phyloP scores from a whole-genome alignment of 169 alveolate species.

The Besnoitia besnoiti region DNA sequence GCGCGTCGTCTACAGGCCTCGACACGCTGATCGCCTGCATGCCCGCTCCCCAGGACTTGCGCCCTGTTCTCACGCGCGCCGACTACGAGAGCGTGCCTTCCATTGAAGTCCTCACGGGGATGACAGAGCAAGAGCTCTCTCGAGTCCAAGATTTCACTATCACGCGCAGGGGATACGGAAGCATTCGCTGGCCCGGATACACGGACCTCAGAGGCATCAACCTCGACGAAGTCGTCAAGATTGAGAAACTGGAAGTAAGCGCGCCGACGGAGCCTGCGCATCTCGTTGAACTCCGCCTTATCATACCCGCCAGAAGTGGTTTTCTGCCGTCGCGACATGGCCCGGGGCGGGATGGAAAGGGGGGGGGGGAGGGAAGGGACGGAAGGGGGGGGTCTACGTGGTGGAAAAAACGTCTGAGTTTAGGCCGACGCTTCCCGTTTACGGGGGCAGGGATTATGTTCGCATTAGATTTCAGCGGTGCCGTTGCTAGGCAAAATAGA shows the following conservation, averaged over 20 bases:
- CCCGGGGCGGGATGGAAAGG: no score
- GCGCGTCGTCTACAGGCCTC: slow-evolving; percentile 30
- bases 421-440: no score
- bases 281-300: no score
- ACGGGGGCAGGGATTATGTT: no score
- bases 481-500: no score
- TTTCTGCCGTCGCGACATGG: no score
- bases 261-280: no score
- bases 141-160: slow-evolving; percentile 80
- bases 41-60: slow-evolving; percentile 49
- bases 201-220: slow-evolving; percentile 82
- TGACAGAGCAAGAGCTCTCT: slow-evolving; percentile 81
- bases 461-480: no score
- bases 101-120: slow-evolving; percentile 72
- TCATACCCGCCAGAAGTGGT: no score
- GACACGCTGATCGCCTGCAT: background rate
- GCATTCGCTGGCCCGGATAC: slow-evolving; percentile 83
- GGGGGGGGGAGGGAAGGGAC: no score
- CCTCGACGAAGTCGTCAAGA: slow-evolving; percentile 78
- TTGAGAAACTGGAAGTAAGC: slow-evolving; percentile 57
- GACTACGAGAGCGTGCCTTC: slow-evolving; percentile 80
- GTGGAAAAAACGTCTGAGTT: no score
- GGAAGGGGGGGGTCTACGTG: no score
- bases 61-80: slow-evolving; percentile 77
- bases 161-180: slow-evolving; percentile 78